Conservation (phyloP, 371 early-diverging fungal species). For the Entomophthora muscae region DNA sequence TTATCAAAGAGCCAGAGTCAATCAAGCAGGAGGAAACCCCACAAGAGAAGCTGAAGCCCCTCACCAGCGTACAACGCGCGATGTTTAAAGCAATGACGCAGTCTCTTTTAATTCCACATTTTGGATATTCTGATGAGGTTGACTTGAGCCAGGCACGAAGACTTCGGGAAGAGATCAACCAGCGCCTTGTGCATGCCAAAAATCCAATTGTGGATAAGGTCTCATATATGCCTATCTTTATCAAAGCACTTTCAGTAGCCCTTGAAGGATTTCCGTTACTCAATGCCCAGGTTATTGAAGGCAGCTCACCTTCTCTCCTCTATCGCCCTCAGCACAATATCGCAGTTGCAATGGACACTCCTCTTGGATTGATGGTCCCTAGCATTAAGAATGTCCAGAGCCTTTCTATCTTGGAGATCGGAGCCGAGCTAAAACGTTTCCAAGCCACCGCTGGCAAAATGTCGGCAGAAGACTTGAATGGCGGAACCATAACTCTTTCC, state of each 20-base stretch:
- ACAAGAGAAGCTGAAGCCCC: constrained; percentile 27
- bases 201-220: constrained; percentile 43
- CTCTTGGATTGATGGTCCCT: constrained; percentile 83
- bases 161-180: constrained; percentile 52
- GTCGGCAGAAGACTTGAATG: constrained; percentile 51
- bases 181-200: constrained; percentile 19
- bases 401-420: constrained; percentile 82
- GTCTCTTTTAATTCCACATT: constrained; percentile 82
- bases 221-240: constrained; percentile 85
- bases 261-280: constrained; percentile 69
- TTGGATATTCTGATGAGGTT: constrained; percentile 87
- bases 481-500: constrained; percentile 81
- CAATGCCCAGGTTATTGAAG: constrained; percentile 52
- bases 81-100: constrained; percentile 95
- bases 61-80: constrained; percentile 76
- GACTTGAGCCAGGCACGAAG: constrained; percentile 43
- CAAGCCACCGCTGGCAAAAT: constrained; percentile 39
- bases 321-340: constrained; percentile 76
- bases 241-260: constrained; percentile 81
- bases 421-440: constrained; percentile 64
- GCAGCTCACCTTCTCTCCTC: constrained; percentile 31
- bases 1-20: constrained; percentile 14
- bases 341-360: constrained; percentile 94
- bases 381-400: constrained; percentile 80
- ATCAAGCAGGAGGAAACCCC: constrained; percentile 14